phyloP scores from a whole-genome alignment of 768 basidiomycete genomes.

The Hericium rajendrae region DNA sequence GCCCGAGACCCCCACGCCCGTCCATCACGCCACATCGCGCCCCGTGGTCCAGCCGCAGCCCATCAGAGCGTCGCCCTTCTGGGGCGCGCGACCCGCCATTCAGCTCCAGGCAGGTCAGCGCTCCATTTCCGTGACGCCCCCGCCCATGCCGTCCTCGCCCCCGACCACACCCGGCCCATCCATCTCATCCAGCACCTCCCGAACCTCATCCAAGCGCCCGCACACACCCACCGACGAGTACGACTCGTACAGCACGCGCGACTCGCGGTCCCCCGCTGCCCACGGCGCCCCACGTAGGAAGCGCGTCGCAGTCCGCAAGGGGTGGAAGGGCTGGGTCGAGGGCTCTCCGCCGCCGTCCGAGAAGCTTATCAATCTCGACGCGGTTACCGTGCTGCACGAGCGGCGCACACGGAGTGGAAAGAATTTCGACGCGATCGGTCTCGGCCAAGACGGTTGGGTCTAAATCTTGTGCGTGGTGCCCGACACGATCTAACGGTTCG shows the following conservation, averaged over 20 bases:
- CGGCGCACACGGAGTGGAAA: slow-evolving; percentile 77
- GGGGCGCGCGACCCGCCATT: slow-evolving; percentile 64
- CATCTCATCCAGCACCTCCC: slow-evolving; percentile 61
- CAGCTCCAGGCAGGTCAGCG: slow-evolving; percentile 62
- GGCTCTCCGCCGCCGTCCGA: slow-evolving; percentile 73
- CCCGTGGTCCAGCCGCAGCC: slow-evolving; percentile 11
- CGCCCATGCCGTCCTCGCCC: slow-evolving; percentile 57
- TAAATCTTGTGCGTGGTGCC: slow-evolving; percentile 35
- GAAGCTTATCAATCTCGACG: slow-evolving; percentile 76
- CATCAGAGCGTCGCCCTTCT: slow-evolving; percentile 29
- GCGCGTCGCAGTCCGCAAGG: slow-evolving; percentile 60
- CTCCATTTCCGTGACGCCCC: slow-evolving; percentile 63
- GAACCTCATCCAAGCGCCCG: slow-evolving; percentile 73
- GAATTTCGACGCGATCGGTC: slow-evolving; percentile 72
- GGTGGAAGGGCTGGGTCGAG: slow-evolving; percentile 90
- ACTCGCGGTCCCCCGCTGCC: slow-evolving; percentile 15
- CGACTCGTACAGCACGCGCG: slow-evolving; percentile 13
- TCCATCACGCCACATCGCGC: slow-evolving; percentile 10
- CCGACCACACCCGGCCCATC: slow-evolving; percentile 71
- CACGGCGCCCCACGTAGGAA: slow-evolving; percentile 30
- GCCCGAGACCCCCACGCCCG: slow-evolving; percentile 13
- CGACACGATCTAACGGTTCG: slow-evolving; percentile 34
- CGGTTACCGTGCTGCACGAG: slow-evolving; percentile 60
- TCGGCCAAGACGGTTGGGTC: slow-evolving; percentile 73
- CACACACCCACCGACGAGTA: slow-evolving; percentile 58